A percentile compares a stretch with the other conserved stretches of the same genome.
These are phyloP conservation scores for Backusella macrospora DNA, from an alignment of 192 early-diverging fungal genomes.

Conservation along the genomic window DNA sequence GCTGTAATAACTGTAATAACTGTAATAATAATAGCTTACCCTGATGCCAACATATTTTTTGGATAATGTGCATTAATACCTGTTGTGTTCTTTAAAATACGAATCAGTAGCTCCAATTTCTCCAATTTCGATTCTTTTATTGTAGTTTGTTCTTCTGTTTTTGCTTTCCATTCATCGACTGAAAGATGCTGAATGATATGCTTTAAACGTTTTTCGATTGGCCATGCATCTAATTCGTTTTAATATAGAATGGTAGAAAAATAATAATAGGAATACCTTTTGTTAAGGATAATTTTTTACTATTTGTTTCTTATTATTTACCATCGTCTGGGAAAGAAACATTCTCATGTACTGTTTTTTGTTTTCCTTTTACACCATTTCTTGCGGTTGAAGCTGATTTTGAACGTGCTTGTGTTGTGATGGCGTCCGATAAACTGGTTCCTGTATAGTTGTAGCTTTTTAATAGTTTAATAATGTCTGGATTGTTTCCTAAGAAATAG, in stretches of 20 bases:
- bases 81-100: conserved; percentile 39
- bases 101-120: conserved; percentile 30
- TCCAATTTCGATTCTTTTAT: conserved; percentile 36
- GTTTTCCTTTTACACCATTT: conserved; percentile 28
- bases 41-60: conserved; percentile 24
- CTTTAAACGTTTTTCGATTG: conserved; percentile 25
- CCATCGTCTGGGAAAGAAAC: conserved; percentile 41
- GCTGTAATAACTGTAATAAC: not conserved
- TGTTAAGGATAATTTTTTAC: not conserved
- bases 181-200: conserved; percentile 19
- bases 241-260: not conserved
- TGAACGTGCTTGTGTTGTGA: conserved; percentile 48
- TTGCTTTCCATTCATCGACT: conserved; percentile 35
- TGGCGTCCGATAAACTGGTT: conserved; percentile 79
- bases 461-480: conserved; percentile 23
- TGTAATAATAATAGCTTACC: conserved; percentile 15
- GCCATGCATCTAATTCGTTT: conserved; percentile 28
- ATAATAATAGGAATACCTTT: not conserved
- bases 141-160: not conserved
- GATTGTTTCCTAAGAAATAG: conserved; percentile 21
- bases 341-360: conserved; percentile 34
- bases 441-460: conserved; percentile 48
- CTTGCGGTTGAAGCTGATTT: conserved; percentile 21
- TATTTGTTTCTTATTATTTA: not conserved
- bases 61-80: conserved; percentile 36